A percentile compares a stretch with the other conserved stretches of the same genome.
Evolutionary conservation across 345 rosid genomes (phyloP).

Genomic region (Camelina sativa): DNA sequence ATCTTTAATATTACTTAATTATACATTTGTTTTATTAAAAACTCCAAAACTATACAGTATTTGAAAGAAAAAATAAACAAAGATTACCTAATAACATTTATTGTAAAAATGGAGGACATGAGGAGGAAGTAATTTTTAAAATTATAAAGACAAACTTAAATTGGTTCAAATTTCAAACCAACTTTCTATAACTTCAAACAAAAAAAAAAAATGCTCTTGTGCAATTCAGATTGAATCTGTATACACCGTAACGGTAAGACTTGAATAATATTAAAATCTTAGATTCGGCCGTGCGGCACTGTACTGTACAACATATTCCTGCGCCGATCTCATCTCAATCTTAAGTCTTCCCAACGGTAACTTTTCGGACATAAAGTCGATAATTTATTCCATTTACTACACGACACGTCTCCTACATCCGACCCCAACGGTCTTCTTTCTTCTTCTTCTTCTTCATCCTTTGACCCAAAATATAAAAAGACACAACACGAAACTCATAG

Average conservation of each 20-base stretch:
- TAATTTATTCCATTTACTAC: background rate
- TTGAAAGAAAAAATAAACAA: too few relatives aligned
- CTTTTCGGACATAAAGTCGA: slow-evolving; percentile 23
- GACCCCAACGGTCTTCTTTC: slow-evolving; percentile 43
- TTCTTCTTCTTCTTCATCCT: slow-evolving; percentile 8
- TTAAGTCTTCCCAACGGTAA: slow-evolving; percentile 37
- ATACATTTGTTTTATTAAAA: too few relatives aligned
- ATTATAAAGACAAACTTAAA: background rate
- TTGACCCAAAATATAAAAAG: slow-evolving; percentile 18
- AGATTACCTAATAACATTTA: too few relatives aligned
- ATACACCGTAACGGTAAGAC: slow-evolving; percentile 21
- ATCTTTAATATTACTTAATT: too few relatives aligned
- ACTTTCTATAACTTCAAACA: background rate
- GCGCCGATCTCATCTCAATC: slow-evolving; percentile 21
- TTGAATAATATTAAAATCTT: background rate
- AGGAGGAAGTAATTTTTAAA: too few relatives aligned
- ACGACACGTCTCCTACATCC: slow-evolving; percentile 9
- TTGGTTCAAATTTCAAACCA: background rate
- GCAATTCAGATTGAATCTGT: background rate
- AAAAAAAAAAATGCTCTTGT: background rate
- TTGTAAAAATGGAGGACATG: too few relatives aligned
- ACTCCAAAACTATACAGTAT: too few relatives aligned
- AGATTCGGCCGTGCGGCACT: slow-evolving; percentile 31
- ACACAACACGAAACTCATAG: background rate
- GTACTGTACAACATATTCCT: slow-evolving; percentile 5